Evolutionary conservation across 208 protist genomes (phyloP), one percentile per base, ranked within the genome.

Genomic region (Leishmania gerbilli): DNA sequence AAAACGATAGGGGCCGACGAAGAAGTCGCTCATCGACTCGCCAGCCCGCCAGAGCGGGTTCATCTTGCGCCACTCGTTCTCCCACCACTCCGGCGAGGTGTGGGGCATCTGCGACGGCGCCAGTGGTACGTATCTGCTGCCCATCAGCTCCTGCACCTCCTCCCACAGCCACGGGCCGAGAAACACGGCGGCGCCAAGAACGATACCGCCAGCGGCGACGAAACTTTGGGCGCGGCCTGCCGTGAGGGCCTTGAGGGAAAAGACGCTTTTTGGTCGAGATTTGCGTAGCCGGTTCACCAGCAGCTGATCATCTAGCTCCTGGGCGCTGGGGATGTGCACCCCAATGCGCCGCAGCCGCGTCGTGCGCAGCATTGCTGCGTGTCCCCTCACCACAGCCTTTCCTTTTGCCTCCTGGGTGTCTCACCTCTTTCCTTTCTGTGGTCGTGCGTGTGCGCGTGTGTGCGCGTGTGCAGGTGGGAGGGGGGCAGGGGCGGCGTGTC

Each of bases 51-150:
- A 98, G 17, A 88, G 71, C 21, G 92, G 83, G 75, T 94, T 95
- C 82, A 90, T 91, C 72, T 95, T 96, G 19, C 92, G 90, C 93
- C 95, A 98, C 87, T 96, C 92, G 62, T 96, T 97, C 87, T 97
- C 95, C 93, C 95, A 98, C 95, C 95, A 98, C 76, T 80, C 79
- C 37, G 91, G 86, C 13, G 95, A 97, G 55, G 87, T 93, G 58
- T 74, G 88, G 24, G 90, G 93, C 92, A 97, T 94, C 55, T 87
- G 72, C 37, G 88, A 86, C 5, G 92, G 82, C 58, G 89, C 83
- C 60, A 95, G 58, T 17, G 90, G 87, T 65, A 92, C 87, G 79
- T 92, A 95, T 76, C 91, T 91, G 79, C 90, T 86, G 69, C 90
- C 88, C 42, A 95, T 68, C 82, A 95, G 81, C 87, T 96, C 92